Percentiles rank a stretch among this genome's conserved stretches.
These are phyloP conservation scores for Aspergillus proliferans DNA, from an alignment of 2,329 filamentous ascomycete species.

Conservation along the genomic window DNA sequence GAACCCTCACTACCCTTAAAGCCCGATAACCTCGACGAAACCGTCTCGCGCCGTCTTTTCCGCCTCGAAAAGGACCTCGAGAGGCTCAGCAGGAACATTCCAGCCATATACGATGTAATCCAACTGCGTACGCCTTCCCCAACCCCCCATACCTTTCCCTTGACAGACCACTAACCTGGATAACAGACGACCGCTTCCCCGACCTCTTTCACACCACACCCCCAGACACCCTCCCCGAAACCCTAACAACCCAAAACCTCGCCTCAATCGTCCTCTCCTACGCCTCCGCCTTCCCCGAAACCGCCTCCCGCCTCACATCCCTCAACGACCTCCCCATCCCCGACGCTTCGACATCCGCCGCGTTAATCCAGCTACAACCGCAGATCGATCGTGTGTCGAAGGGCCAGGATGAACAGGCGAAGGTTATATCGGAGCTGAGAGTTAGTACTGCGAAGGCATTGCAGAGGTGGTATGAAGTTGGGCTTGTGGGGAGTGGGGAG, in stretches of 20 bases:
- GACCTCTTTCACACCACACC: slow-evolving; percentile 35
- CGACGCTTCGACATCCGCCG: slow-evolving; percentile 34
- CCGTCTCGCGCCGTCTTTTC: slow-evolving; percentile 34
- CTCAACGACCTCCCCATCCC: slow-evolving; percentile 44
- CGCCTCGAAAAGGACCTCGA: slow-evolving; percentile 33
- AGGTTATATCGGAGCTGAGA: slow-evolving; percentile 36
- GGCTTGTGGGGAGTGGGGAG: slow-evolving; percentile 61
- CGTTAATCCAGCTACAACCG: slow-evolving; percentile 39
- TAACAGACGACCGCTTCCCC: slow-evolving; percentile 34
- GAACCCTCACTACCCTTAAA: slow-evolving; percentile 27
- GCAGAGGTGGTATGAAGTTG: slow-evolving; percentile 67
- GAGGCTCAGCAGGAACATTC: slow-evolving; percentile 31
- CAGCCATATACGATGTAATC: slow-evolving; percentile 37
- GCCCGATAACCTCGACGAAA: slow-evolving; percentile 32
- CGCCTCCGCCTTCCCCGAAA: slow-evolving; percentile 42
- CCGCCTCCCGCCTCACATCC: slow-evolving; percentile 43
- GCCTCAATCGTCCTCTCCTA: slow-evolving; percentile 40
- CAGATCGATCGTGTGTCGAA: slow-evolving; percentile 31
- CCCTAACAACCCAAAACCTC: slow-evolving; percentile 31
- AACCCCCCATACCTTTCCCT: background rate
- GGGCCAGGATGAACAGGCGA: slow-evolving; percentile 34
- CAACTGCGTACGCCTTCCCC: slow-evolving; percentile 31
- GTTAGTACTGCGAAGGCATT: slow-evolving; percentile 45
- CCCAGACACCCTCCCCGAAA: slow-evolving; percentile 27
- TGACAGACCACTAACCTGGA: slow-evolving; percentile 2